These are phyloP conservation scores for Sordariomycetes sp. DNA, from an alignment of 2,329 filamentous ascomycete genomes.

Conservation along the genomic window DNA sequence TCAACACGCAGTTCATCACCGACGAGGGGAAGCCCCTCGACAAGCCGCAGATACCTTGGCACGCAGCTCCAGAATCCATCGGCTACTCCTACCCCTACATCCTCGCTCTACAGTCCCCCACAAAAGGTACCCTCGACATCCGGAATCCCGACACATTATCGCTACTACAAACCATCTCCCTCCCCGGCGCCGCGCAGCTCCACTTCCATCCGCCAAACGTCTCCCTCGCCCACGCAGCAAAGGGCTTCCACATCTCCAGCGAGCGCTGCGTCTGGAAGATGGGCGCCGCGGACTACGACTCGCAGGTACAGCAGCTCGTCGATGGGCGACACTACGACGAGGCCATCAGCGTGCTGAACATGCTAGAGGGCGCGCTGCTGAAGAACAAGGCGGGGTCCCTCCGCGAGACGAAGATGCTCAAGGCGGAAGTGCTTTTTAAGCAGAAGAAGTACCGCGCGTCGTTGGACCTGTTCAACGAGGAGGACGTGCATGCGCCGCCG, in stretches of 20 bases:
- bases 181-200: slow-evolving; percentile 71
- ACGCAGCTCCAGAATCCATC: slow-evolving; percentile 72
- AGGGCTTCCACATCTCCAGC: slow-evolving; percentile 87
- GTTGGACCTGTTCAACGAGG: slow-evolving; percentile 74
- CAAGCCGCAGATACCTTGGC: slow-evolving; percentile 86
- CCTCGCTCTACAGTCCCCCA: slow-evolving; percentile 67
- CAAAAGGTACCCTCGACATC: slow-evolving; percentile 78
- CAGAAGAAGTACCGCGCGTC: slow-evolving; percentile 73
- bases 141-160: slow-evolving; percentile 85
- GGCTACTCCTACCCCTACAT: slow-evolving; percentile 97
- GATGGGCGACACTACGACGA: slow-evolving; percentile 68
- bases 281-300: slow-evolving; percentile 83
- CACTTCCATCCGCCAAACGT: slow-evolving; percentile 89
- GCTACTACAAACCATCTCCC: slow-evolving; percentile 70
- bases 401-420: slow-evolving; percentile 79
- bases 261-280: slow-evolving; percentile 93
- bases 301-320: slow-evolving; percentile 74
- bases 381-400: slow-evolving; percentile 69
- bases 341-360: slow-evolving; percentile 73
- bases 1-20: slow-evolving; percentile 88
- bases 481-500: slow-evolving; percentile 78
- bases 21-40: slow-evolving; percentile 69
- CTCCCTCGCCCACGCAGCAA: slow-evolving; percentile 89
- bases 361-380: slow-evolving; percentile 86
- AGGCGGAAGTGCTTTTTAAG: slow-evolving; percentile 75